Base-by-base conservation (phyloP, 2,329 filamentous ascomycete species). In the Fusarium fracticaudum region DNA sequence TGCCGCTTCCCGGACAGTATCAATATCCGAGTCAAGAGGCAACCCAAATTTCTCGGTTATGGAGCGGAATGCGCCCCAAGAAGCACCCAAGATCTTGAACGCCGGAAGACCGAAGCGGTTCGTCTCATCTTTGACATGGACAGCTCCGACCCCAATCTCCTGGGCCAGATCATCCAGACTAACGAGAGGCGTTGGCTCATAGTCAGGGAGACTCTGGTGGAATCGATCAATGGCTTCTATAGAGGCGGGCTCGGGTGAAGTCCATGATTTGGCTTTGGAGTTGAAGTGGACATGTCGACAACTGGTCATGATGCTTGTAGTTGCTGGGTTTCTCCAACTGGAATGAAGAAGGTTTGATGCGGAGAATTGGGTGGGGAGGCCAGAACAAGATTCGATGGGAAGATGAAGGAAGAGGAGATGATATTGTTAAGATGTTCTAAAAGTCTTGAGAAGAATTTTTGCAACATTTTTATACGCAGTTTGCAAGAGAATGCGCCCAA, bases 71-170 rank as follows among this genome's bases (percentile, higher is more conserved):
- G 89, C 86, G 0, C 89, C 92, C 92, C 92, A 96, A 2, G 91
- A 93, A 2, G 93, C 93, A 26, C 93, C 94, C 0, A 95, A 87
- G 50, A 95, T 93, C 81, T 96, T 96, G 6, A 95, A 96, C 0
- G 93, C 88, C 0, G 92, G 92, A 4, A 95, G 85, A 0, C 91
- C 91, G 43, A 94, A 89, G 10, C 93, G 88, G 60, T 83, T 85
- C 35, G 88, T 90, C 80, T 96, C 93, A 76, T 95, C 90, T 78
- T 96, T 96, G 72, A 95, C 77, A 43, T 91, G 86, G 8, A 95
- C 84, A 10, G 86, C 83, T 2, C 82, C 81, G 17, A 94, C 82
- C 0, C 88, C 88, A 0, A 94, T 80, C 20, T 91, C 85, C 6
- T 83, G 74, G 1, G 92, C 91, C 2, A 94, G 72, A 0, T 81